A percentile compares a stretch with the other conserved stretches of the same genome.
Conservation (phyloP, 495 filamentous ascomycete genomes). For the Penicillium coffeae region DNA sequence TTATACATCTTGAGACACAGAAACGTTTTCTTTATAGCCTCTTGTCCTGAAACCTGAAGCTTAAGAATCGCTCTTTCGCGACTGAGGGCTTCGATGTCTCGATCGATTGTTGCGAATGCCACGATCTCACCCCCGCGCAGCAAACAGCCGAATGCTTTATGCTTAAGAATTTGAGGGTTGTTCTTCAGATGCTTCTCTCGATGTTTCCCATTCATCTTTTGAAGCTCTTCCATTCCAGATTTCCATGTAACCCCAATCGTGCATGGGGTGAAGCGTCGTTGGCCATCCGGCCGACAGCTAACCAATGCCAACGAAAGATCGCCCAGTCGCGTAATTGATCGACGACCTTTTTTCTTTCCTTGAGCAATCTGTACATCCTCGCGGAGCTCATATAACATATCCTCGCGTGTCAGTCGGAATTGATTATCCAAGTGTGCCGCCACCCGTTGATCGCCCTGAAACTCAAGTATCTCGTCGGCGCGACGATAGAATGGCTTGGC, state of each 20-base stretch:
- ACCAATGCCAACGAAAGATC: conserved; percentile 28
- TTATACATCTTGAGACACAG: conserved; percentile 30
- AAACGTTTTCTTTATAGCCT: conserved; percentile 39
- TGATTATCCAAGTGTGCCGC: conserved; percentile 67
- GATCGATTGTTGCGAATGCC: conserved; percentile 59
- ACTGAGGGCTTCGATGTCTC: conserved; percentile 56
- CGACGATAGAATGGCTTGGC: conserved; percentile 57
- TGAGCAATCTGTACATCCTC: conserved; percentile 51
- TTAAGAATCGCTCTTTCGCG: too few relatives aligned
- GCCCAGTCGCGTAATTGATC: conserved; percentile 20
- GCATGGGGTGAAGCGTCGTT: conserved; percentile 30
- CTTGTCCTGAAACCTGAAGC: conserved; percentile 48
- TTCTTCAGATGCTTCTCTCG: conserved; percentile 47
- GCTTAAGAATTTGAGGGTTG: conserved; percentile 50
- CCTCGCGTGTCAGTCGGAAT: conserved; percentile 72
- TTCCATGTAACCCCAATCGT: conserved; percentile 42
- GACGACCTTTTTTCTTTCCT: conserved; percentile 40
- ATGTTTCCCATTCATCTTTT: conserved; percentile 14
- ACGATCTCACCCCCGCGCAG: conserved; percentile 47
- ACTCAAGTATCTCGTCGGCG: conserved; percentile 32
- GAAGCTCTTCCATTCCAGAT: conserved; percentile 43
- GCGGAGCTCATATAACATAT: conserved; percentile 65
- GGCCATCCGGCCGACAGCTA: conserved; percentile 19
- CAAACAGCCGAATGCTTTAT: conserved; percentile 60
- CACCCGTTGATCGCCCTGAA: conserved; percentile 32